phyloP scores from a whole-genome alignment of 495 filamentous ascomycete species.

The Talaromyces borbonicus region DNA sequence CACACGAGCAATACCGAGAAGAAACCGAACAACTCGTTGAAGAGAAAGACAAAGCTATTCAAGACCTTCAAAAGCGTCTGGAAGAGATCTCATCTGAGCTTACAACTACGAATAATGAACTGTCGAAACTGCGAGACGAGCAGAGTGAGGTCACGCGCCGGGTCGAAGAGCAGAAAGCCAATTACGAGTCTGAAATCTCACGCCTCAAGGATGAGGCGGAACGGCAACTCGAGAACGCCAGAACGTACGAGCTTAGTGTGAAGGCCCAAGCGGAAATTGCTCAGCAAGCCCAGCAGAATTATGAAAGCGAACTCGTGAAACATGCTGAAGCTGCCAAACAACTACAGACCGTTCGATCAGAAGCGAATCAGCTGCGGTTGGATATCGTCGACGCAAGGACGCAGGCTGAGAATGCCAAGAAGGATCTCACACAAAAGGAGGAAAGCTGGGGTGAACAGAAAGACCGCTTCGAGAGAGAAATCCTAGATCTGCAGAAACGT shows the following conservation, averaged over 20 bases:
- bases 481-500: constrained; percentile 64
- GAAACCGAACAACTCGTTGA: constrained; percentile 66
- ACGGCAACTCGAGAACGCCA: constrained; percentile 61
- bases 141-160: constrained; percentile 63
- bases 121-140: constrained; percentile 65
- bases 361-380: constrained; percentile 72
- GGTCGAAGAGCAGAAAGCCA: constrained; percentile 68
- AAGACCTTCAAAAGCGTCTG: constrained; percentile 68
- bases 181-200: constrained; percentile 63
- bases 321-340: constrained; percentile 86
- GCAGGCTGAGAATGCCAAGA: constrained; percentile 72
- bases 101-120: constrained; percentile 63
- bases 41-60: constrained; percentile 65
- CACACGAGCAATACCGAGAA: constrained; percentile 74
- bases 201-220: constrained; percentile 80
- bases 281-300: constrained; percentile 84
- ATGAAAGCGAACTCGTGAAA: constrained; percentile 86
- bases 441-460: constrained; percentile 77
- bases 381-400: constrained; percentile 60
- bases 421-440: constrained; percentile 67
- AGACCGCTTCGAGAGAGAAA: constrained; percentile 71
- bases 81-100: constrained; percentile 78
- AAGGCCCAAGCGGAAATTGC: constrained; percentile 91
- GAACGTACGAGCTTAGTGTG: constrained; percentile 79
- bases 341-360: constrained; percentile 63